These are phyloP conservation scores for Cinnamomum chago DNA, from an alignment of 164 flowering plant genomes.

Conservation along the genomic window DNA sequence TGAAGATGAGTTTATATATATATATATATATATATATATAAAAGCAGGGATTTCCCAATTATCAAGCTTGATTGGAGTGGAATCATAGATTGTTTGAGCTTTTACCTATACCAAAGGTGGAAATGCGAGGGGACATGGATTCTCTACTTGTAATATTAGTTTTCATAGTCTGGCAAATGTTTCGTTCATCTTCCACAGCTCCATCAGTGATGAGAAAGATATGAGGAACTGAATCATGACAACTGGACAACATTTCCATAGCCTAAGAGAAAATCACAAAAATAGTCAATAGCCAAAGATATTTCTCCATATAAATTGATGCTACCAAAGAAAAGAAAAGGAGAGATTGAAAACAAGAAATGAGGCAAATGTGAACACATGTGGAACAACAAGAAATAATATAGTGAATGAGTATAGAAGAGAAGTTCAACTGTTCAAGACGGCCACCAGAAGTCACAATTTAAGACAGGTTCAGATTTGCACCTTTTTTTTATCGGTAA, in stretches of 20 bases:
- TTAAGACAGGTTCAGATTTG: neutral
- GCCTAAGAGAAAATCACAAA: constrained; percentile 50
- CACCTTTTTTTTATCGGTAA: neutral
- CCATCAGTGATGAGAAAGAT: constrained; percentile 92
- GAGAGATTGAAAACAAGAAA: neutral
- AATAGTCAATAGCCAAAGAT: neutral
- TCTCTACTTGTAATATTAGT: constrained; percentile 30
- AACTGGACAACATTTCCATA: constrained; percentile 57
- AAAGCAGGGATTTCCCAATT: neutral
- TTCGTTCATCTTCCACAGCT: constrained; percentile 84
- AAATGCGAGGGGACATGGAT: constrained; percentile 57
- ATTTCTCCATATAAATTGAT: neutral
- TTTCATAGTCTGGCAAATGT: constrained; percentile 60
- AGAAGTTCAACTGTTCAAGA: neutral
- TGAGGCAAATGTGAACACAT: constrained; percentile 1
- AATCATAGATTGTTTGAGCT: neutral
- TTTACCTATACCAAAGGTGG: constrained; percentile 93
- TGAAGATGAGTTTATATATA: neutral
- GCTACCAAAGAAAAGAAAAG: neutral
- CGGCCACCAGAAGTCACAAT: neutral
- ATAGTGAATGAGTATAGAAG: neutral
- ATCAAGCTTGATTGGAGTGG: neutral
- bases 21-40: neutral
- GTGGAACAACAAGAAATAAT: neutral
- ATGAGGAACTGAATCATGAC: constrained; percentile 44